phyloP scores from a whole-genome alignment of 2,329 filamentous ascomycete genomes.

The Botrytis porri region DNA sequence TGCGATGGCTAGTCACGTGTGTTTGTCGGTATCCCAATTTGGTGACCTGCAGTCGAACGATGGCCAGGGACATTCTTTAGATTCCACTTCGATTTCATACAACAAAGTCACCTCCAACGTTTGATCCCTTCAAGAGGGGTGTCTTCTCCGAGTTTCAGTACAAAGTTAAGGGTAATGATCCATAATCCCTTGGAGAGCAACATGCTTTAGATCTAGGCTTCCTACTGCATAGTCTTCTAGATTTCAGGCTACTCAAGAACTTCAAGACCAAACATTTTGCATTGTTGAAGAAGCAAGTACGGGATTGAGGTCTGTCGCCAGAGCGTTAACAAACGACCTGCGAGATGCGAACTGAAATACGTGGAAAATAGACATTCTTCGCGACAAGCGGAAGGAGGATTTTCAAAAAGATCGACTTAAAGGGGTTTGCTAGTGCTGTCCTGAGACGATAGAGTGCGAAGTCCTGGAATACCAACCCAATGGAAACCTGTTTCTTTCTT shows the following conservation, averaged over 20 bases:
- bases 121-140: rapidly evolving
- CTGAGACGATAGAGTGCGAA: not conserved
- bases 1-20: not conserved
- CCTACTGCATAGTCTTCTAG: not conserved
- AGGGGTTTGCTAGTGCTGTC: not conserved
- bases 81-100: not conserved
- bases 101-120: not conserved
- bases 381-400: not conserved
- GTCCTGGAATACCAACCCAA: not conserved
- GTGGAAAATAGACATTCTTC: not conserved
- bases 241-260: not conserved
- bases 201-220: not conserved
- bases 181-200: not conserved
- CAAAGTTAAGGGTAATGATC: not conserved
- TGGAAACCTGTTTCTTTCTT: too few relatives aligned
- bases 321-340: not conserved
- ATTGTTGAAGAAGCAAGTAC: not conserved
- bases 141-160: not conserved
- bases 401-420: not conserved
- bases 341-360: not conserved
- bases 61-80: not conserved
- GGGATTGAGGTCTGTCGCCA: not conserved
- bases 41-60: not conserved
- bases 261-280: not conserved
- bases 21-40: not conserved